These are phyloP conservation scores for Xerocomellus dryophilus DNA, from an alignment of 768 basidiomycete species.

Conservation along the genomic window DNA sequence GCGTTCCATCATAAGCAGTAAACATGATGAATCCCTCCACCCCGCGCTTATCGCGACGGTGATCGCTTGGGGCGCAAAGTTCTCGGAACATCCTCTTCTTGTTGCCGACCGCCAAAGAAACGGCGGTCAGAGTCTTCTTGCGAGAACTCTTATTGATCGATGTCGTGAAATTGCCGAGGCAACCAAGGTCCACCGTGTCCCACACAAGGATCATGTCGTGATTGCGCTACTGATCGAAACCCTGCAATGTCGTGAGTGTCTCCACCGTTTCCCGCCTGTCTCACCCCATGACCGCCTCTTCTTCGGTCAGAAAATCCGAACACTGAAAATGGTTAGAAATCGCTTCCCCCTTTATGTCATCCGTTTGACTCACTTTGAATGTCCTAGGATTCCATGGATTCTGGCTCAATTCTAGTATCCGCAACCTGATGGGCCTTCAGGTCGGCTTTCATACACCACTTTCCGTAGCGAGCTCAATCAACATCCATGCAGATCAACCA, in stretches of 20 bases:
- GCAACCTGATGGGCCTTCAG: conserved; percentile 74
- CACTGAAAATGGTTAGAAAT: conserved; percentile 59
- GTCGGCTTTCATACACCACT: conserved; percentile 35
- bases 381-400: conserved; percentile 75
- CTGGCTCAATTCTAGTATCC: conserved; percentile 76
- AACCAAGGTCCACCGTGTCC: conserved; percentile 80
- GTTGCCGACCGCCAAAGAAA: conserved; percentile 72
- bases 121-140: conserved; percentile 70
- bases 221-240: conserved; percentile 80
- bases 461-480: conserved; percentile 6
- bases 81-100: conserved; percentile 86
- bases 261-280: neutral
- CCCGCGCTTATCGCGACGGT: conserved; percentile 82
- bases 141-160: conserved; percentile 73
- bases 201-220: conserved; percentile 77
- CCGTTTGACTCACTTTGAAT: conserved; percentile 16
- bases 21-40: conserved; percentile 49
- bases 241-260: conserved; percentile 77
- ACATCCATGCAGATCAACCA: conserved; percentile 64
- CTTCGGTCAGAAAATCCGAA: conserved; percentile 61
- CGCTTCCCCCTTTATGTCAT: conserved; percentile 13
- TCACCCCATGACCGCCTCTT: conserved; percentile 6
- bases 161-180: conserved; percentile 85
- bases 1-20: conserved; percentile 19
- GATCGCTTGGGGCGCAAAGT: conserved; percentile 89